Conservation (phyloP, 1,284 basidiomycete genomes). For the Athelia sp. region DNA sequence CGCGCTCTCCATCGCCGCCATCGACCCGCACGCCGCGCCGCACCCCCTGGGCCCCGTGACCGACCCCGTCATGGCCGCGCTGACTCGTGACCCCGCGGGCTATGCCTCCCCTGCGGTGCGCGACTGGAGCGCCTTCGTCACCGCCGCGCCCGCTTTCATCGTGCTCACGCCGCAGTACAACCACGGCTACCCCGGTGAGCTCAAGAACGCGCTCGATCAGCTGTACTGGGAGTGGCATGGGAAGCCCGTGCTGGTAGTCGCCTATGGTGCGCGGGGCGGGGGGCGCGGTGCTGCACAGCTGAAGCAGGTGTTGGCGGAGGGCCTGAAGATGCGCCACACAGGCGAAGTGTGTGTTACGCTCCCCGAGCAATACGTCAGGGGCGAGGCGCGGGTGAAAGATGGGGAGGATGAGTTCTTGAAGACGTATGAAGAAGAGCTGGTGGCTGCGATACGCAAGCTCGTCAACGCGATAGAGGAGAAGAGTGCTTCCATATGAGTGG, state of each 20-base stretch:
- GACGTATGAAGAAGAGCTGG: too few species aligned
- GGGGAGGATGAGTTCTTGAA: too few species aligned
- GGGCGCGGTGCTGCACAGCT: constrained; percentile 1
- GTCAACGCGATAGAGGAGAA: too few species aligned
- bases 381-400: too few species aligned
- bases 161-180: too few species aligned
- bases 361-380: not conserved
- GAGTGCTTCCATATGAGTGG: too few species aligned
- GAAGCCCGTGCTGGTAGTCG: not conserved
- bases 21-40: constrained; percentile 12
- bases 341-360: not conserved
- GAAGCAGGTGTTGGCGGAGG: too few species aligned
- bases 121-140: too few species aligned
- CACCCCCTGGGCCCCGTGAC: constrained; percentile 17
- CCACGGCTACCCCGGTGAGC: not conserved
- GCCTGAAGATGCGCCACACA: not conserved
- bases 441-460: too few species aligned
- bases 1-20: constrained; percentile 12
- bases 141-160: too few species aligned
- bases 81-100: constrained; percentile 27
- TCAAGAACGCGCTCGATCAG: not conserved
- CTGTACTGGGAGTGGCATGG: not conserved
- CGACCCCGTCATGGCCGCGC: constrained; percentile 22
- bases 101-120: too few species aligned
- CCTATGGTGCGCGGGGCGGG: not conserved